These are phyloP conservation scores for Populus tomentosa DNA, from an alignment of 441 rosid species.

Conservation along the genomic window DNA sequence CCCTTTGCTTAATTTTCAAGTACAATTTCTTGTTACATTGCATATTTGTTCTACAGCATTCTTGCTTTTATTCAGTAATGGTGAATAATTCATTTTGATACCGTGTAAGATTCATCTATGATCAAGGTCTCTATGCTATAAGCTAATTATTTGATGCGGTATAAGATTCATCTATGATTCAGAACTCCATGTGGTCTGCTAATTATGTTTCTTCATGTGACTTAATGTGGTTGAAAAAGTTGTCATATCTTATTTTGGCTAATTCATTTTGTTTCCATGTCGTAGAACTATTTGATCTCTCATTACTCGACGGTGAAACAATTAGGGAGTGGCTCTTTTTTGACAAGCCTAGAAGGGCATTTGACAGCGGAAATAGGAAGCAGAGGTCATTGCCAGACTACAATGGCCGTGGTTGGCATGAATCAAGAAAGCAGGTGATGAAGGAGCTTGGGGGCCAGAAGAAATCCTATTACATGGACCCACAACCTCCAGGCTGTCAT, in stretches of 20 bases:
- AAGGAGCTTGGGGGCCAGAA: slow-evolving; percentile 80
- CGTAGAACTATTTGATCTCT: slow-evolving; percentile 90
- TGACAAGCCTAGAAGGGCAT: slow-evolving; percentile 91
- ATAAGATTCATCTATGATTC: not conserved
- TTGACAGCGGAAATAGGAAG: slow-evolving; percentile 92
- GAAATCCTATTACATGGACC: slow-evolving; percentile 95
- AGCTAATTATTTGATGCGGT: not conserved
- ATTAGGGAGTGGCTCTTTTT: slow-evolving; percentile 96
- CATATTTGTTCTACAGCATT: not conserved
- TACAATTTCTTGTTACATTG: not conserved
- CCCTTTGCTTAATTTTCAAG: not conserved
- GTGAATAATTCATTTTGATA: not conserved
- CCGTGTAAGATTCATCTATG: not conserved
- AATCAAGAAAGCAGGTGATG: slow-evolving; percentile 91
- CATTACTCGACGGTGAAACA: slow-evolving; percentile 72
- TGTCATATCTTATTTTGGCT: slow-evolving; percentile 4
- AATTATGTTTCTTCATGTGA: not conserved
- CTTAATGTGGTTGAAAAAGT: not conserved
- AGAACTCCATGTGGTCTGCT: not conserved
- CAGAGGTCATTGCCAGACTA: slow-evolving; percentile 95
- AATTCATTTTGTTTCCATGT: slow-evolving; percentile 8
- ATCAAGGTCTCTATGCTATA: not conserved
- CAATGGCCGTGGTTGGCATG: slow-evolving; percentile 95
- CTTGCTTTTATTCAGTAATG: not conserved
- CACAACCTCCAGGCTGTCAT: slow-evolving; percentile 73